phyloP scores from a whole-genome alignment of 768 basidiomycete species.

The Tricholoma terreum region DNA sequence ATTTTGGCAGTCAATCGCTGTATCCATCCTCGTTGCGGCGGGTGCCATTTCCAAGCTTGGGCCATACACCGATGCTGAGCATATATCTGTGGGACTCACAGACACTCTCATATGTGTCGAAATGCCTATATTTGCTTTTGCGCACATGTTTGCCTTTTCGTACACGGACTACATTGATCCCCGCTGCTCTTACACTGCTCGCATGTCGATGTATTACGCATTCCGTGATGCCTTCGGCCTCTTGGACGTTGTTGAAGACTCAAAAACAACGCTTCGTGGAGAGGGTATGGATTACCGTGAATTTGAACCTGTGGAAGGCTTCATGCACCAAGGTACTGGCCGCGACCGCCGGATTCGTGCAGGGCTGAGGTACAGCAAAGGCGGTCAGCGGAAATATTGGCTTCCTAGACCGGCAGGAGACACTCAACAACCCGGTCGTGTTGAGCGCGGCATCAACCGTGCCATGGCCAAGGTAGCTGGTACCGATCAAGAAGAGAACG shows the following conservation, averaged over 20 bases:
- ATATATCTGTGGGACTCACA: conserved; percentile 86
- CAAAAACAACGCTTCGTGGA: conserved; percentile 76
- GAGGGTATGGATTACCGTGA: conserved; percentile 94
- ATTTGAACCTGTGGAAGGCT: conserved; percentile 94
- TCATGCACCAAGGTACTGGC: conserved; percentile 86
- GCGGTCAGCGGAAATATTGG: conserved; percentile 97
- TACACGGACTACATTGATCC: conserved; percentile 79
- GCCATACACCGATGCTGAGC: conserved; percentile 82
- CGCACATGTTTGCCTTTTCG: conserved; percentile 94
- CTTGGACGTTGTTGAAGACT: conserved; percentile 85
- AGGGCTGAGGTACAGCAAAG: conserved; percentile 85
- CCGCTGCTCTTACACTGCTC: conserved; percentile 63
- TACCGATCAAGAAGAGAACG: conserved; percentile 47
- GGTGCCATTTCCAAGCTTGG: conserved; percentile 76
- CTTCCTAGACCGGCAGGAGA: conserved; percentile 62
- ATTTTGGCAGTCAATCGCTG: conserved; percentile 91
- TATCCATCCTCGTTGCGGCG: conserved; percentile 87
- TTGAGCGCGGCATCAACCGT: conserved; percentile 41
- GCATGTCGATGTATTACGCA: conserved; percentile 87
- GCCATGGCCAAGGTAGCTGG: conserved; percentile 41
- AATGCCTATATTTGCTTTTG: conserved; percentile 96
- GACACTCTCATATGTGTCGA: conserved; percentile 93
- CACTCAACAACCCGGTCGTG: conserved; percentile 34
- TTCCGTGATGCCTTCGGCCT: conserved; percentile 85
- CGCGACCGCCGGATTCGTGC: conserved; percentile 86